A percentile compares a stretch with the other conserved stretches of the same genome.
These are phyloP conservation scores for Diaporthe humulicola DNA, from an alignment of 2,329 filamentous ascomycete species.

Conservation along the genomic window DNA sequence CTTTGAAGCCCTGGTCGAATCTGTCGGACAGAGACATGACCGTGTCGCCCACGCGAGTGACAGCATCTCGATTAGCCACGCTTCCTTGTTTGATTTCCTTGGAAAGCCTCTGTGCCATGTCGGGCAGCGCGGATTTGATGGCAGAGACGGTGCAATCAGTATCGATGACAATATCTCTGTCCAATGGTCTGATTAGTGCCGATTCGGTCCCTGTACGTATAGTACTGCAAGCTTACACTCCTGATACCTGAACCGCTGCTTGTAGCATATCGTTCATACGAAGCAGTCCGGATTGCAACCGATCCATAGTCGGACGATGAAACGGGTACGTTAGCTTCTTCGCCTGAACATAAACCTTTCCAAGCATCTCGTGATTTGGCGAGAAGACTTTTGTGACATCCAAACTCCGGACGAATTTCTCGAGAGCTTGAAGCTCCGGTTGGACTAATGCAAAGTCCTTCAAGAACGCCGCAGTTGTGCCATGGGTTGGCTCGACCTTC, in stretches of 20 bases:
- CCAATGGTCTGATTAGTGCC: background rate
- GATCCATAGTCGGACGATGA: slow-evolving; percentile 2
- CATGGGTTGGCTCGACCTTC: background rate
- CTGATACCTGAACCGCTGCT: background rate
- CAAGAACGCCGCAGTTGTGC: background rate
- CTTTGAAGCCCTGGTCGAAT: slow-evolving; percentile 1
- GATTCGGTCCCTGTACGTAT: background rate
- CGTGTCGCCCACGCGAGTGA: background rate
- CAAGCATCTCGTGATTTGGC: background rate
- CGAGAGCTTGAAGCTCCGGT: slow-evolving; percentile 7
- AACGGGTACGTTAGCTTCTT: slow-evolving; percentile 28
- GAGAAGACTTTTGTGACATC: background rate
- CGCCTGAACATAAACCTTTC: background rate
- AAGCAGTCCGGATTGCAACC: background rate
- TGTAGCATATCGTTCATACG: background rate
- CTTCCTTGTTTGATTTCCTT: background rate
- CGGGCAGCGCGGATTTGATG: slow-evolving; percentile 7
- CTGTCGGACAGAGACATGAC: background rate
- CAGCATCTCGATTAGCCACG: background rate
- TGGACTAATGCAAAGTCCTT: background rate
- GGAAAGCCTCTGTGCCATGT: background rate
- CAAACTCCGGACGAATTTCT: background rate
- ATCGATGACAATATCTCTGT: slow-evolving; percentile 5
- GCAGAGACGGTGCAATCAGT: background rate
- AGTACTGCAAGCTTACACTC: background rate